These are phyloP conservation scores for Vigna mungo DNA, from an alignment of 306 rosid species.

Conservation along the genomic window DNA sequence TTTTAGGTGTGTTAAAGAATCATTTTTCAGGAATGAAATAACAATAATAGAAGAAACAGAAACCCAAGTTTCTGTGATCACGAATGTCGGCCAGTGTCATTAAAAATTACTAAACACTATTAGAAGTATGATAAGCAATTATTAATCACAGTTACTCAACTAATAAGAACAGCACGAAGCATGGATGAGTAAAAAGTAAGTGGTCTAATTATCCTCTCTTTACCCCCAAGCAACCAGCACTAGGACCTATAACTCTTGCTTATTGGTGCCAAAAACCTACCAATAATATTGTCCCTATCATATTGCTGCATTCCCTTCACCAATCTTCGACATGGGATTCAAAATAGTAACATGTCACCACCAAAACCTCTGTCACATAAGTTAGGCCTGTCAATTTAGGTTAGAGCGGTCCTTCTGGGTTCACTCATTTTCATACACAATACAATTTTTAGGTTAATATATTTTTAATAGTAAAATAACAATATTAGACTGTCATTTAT, in stretches of 20 bases:
- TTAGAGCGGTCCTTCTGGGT: background rate
- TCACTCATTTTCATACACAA: background rate
- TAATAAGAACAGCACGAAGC: slow-evolving; percentile 31
- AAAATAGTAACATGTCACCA: background rate
- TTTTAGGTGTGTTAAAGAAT: no score
- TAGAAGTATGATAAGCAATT: background rate
- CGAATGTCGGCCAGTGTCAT: slow-evolving; percentile 5
- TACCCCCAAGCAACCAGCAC: slow-evolving; percentile 37
- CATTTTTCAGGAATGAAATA: no score
- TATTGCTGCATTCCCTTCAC: background rate
- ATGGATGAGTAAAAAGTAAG: background rate
- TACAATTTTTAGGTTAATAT: background rate
- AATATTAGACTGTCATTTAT: background rate
- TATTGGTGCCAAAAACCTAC: slow-evolving; percentile 26
- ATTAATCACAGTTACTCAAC: slow-evolving; percentile 40
- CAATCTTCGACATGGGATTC: background rate
- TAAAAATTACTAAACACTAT: slow-evolving; percentile 19
- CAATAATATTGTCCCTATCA: background rate
- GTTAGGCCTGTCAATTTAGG: background rate
- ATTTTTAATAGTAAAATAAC: background rate
- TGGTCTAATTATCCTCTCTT: slow-evolving; percentile 39
- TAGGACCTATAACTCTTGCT: background rate
- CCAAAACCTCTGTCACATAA: background rate
- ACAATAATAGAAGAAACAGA: background rate
- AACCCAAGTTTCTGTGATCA: slow-evolving; percentile 9